phyloP scores from a whole-genome alignment of 495 filamentous ascomycete genomes.

The Xylaria telfairii region DNA sequence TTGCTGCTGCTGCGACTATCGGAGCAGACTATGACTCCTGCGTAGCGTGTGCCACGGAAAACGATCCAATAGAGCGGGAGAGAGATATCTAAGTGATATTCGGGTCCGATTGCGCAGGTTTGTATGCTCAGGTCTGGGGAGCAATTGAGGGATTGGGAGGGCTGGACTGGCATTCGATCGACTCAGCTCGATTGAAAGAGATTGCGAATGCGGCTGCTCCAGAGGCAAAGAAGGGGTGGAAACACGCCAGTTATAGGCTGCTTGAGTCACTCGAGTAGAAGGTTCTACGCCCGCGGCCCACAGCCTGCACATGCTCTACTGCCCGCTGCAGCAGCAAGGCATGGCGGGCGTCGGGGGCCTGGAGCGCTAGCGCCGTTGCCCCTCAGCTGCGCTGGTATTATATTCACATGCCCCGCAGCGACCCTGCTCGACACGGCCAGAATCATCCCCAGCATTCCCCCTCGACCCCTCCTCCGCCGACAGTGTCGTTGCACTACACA shows the following conservation, averaged over 20 bases:
- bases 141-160: background rate
- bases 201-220: slow-evolving; percentile 24
- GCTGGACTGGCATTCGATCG: background rate
- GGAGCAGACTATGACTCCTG: slow-evolving; percentile 19
- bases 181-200: slow-evolving; percentile 9
- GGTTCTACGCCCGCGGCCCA: slow-evolving; percentile 35
- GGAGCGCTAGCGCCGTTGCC: slow-evolving; percentile 14
- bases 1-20: slow-evolving; percentile 16
- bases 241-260: slow-evolving; percentile 40
- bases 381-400: background rate
- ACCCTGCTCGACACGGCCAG: slow-evolving; percentile 26
- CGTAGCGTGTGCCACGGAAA: background rate
- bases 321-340: background rate
- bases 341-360: slow-evolving; percentile 13
- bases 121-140: background rate
- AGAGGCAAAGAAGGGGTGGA: slow-evolving; percentile 25
- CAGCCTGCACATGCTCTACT: background rate
- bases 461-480: background rate
- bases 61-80: slow-evolving; percentile 13
- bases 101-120: slow-evolving; percentile 11
- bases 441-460: slow-evolving; percentile 20
- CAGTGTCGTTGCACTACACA: background rate
- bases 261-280: slow-evolving; percentile 46
- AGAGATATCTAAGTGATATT: slow-evolving; percentile 14
- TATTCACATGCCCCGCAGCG: slow-evolving; percentile 29